Evolutionary conservation across 148 eudicot species (phyloP).

Genomic region (Chenopodium album): DNA sequence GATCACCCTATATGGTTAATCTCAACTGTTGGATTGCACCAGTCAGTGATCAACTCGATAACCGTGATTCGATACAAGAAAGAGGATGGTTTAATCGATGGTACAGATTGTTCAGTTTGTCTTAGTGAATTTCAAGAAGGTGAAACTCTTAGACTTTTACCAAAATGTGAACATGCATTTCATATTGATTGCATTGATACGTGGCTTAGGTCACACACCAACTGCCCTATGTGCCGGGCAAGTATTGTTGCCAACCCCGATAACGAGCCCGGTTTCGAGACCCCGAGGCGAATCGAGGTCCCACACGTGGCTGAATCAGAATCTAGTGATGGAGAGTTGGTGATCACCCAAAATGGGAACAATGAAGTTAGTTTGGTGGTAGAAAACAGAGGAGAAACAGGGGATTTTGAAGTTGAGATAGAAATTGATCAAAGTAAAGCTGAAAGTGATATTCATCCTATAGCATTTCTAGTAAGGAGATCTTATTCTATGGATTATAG

Average conservation of each 20-base stretch:
- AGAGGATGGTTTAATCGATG: conserved; percentile 45
- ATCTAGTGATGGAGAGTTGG: conserved; percentile 24
- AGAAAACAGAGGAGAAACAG: conserved; percentile 17
- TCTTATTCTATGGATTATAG: conserved; percentile 32
- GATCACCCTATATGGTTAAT: conserved; percentile 69
- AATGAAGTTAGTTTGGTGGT: not conserved
- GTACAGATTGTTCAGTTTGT: conserved; percentile 56
- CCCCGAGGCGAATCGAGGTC: conserved; percentile 19
- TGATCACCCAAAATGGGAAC: conserved; percentile 2
- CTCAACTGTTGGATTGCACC: conserved; percentile 52
- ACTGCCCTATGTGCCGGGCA: conserved; percentile 65
- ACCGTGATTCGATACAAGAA: conserved; percentile 39
- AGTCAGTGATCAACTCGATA: conserved; percentile 48
- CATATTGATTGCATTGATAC: conserved; percentile 69
- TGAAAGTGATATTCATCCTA: not conserved
- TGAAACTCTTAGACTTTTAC: conserved; percentile 52
- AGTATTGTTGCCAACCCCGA: conserved; percentile 28
- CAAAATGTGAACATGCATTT: conserved; percentile 71
- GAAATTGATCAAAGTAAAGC: not conserved
- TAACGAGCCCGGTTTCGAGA: conserved; percentile 19
- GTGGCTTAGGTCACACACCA: conserved; percentile 67
- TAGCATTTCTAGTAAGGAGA: conserved; percentile 12
- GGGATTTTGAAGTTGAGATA: conserved; percentile 5
- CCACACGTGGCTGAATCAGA: conserved; percentile 26
- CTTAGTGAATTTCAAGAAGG: conserved; percentile 54